Conservation (phyloP, 208 protist species). For the Phytomonas serpens region DNA sequence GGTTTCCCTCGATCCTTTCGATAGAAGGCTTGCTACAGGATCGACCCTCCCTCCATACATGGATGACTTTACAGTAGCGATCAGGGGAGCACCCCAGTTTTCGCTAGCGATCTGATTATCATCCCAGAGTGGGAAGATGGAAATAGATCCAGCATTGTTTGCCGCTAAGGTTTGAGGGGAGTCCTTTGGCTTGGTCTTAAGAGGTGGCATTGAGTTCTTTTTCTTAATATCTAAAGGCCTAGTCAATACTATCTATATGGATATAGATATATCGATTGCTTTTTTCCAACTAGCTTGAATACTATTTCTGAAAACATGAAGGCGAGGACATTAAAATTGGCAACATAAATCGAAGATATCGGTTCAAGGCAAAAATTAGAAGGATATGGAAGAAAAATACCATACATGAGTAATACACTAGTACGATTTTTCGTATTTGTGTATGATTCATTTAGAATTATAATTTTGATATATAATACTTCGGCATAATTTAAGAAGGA, state of each 20-base stretch:
- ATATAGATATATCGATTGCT: neutral
- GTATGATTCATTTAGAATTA: neutral
- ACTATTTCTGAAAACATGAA: neutral
- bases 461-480: neutral
- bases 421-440: neutral
- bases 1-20: neutral
- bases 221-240: neutral
- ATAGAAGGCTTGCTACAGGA: neutral
- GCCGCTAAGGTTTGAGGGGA: neutral
- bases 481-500: neutral
- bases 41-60: neutral
- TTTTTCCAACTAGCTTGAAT: neutral
- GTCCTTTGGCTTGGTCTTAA: neutral
- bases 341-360: neutral
- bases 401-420: neutral
- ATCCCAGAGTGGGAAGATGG: conserved; percentile 61
- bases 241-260: neutral
- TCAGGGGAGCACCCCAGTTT: conserved; percentile 60
- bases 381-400: neutral
- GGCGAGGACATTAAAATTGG: neutral
- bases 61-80: conserved; percentile 7
- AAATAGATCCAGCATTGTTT: neutral
- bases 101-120: conserved; percentile 61
- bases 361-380: neutral
- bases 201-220: conserved; percentile 1